Conservation (phyloP, 2,329 filamentous ascomycete genomes). For the Leptographium lundbergii region DNA sequence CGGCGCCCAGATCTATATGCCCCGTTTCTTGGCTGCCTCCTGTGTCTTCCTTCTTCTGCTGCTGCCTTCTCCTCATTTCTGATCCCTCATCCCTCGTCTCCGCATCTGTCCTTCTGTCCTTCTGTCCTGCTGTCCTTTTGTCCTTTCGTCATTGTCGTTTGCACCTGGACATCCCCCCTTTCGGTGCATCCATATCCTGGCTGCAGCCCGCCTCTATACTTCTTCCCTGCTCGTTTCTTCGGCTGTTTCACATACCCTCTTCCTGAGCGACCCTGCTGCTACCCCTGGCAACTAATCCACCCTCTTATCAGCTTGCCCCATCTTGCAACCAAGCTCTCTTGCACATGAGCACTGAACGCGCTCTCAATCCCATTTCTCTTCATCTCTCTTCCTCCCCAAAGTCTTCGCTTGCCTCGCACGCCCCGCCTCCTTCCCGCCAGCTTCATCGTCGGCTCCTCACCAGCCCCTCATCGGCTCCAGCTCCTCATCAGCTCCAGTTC, state of each 20-base stretch:
- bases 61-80: neutral
- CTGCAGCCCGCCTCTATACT: neutral
- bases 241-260: neutral
- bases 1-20: neutral
- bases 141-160: neutral
- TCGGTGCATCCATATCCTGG: neutral
- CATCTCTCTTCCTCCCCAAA: neutral
- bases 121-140: neutral
- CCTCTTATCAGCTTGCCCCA: neutral
- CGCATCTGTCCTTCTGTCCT: neutral
- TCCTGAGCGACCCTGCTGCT: neutral
- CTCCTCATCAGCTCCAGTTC: too few relatives aligned
- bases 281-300: neutral
- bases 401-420: neutral
- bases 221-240: neutral
- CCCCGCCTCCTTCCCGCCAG: neutral
- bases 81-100: neutral
- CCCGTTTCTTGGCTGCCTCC: neutral
- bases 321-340: neutral
- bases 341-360: neutral
- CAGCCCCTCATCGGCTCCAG: too few relatives aligned
- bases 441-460: neutral
- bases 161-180: neutral
- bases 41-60: neutral
- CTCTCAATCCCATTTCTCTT: neutral